Evolutionary conservation across 2,329 filamentous ascomycete species (phyloP).

Genomic region (Hypoxylon sp.): DNA sequence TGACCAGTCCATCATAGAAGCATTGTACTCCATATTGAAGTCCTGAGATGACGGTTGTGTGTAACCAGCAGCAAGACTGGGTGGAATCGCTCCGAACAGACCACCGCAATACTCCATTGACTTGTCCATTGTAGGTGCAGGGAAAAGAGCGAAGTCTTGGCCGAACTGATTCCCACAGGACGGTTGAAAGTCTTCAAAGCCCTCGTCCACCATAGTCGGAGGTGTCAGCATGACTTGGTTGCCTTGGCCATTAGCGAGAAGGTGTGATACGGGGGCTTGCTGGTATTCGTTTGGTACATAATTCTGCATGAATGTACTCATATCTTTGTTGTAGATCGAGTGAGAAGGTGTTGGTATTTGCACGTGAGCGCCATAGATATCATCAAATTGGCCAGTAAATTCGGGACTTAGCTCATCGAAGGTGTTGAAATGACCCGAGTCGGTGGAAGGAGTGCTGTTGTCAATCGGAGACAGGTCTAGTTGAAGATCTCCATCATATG

Average conservation of each 20-base stretch:
- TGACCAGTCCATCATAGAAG: conserved; percentile 46
- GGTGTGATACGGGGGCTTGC: conserved; percentile 58
- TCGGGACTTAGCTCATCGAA: conserved; percentile 68
- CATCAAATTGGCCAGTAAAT: conserved; percentile 68
- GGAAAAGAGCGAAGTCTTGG: conserved; percentile 73
- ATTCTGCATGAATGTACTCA: conserved; percentile 52
- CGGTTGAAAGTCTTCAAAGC: conserved; percentile 64
- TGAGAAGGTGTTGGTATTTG: conserved; percentile 63
- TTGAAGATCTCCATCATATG: conserved; percentile 52
- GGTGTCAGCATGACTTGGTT: conserved; percentile 76
- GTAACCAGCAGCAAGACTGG: conserved; percentile 60
- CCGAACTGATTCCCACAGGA: conserved; percentile 53
- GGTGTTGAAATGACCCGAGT: conserved; percentile 60
- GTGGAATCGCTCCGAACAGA: conserved; percentile 59
- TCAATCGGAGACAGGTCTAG: conserved; percentile 57
- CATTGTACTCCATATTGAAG: conserved; percentile 47
- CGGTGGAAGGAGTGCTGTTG: conserved; percentile 60
- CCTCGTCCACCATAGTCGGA: conserved; percentile 70
- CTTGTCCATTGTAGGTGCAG: conserved; percentile 52
- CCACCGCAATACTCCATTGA: conserved; percentile 50
- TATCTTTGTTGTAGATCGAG: conserved; percentile 55
- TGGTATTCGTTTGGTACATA: conserved; percentile 52
- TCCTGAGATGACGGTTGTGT: conserved; percentile 63
- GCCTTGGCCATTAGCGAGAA: conserved; percentile 74
- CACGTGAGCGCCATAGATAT: conserved; percentile 67